Evolutionary conservation across 805 yeast genomes (phyloP), one percentile per base, ranked within the genome.

Genomic region (Saccharomycopsis vini): DNA sequence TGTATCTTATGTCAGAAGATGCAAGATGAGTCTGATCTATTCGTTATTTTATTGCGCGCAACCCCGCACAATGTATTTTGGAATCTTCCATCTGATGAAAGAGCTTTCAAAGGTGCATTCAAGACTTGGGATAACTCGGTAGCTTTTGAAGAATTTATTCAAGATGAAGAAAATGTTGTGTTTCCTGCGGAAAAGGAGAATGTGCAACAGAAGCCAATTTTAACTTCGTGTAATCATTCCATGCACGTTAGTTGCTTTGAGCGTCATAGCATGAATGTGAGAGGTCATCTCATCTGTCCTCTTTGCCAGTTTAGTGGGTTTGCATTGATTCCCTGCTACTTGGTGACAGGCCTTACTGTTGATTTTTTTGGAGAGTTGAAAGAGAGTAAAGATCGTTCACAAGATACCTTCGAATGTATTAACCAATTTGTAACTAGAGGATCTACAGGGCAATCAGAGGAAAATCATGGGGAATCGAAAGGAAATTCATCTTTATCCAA

Each of bases 21-120:
- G 9, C 71, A 80, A 2, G 69, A 69, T 18, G 72, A 72, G 13
- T 72, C 72, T 16, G 82, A 81, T 3, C 73, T 83, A 0, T 84
- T 81, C 59, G 95, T 95, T 0, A 68, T 81, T 15, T 73, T 84
- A 39, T 73, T 82, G 5, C 73, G 74, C 53, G 62, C 79, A 21
- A 63, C 77, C 1, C 69, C 70, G 32, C 67, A 80, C 1, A 70
- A 81, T 3, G 77, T 73, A 37, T 72, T 76, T 46, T 62, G 94
- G 40, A 63, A 68, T 3, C 68, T 82, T 4, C 90, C 94, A 0
- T 72, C 72, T 47, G 69, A 72, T 4, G 73, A 78, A 5, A 82
- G 74, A 35, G 55, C 61, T 44, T 59, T 66, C 15, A 75, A 71
- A 16, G 26, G 31, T 3, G 46, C 46, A 10, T 44, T 42, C 31